Evolutionary conservation across 2,329 filamentous ascomycete genomes (phyloP).

Genomic region (Diplodia scrobiculata): DNA sequence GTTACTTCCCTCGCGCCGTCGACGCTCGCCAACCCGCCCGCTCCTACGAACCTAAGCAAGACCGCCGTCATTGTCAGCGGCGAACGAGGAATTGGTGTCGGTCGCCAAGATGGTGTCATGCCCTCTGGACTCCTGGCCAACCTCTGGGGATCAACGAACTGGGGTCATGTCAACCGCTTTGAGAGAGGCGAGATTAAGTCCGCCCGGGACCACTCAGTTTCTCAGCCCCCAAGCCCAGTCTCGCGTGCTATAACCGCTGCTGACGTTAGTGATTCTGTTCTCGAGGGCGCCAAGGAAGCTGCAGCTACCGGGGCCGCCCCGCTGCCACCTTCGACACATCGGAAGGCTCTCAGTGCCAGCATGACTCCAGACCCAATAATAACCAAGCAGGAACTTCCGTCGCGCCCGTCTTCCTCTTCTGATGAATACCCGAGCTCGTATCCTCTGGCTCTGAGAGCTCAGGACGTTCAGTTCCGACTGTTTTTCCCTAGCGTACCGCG

Average conservation of each 20-base stretch:
- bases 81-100: slow-evolving; percentile 68
- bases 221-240: slow-evolving; percentile 43
- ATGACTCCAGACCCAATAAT: slow-evolving; percentile 12
- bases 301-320: slow-evolving; percentile 5
- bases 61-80: slow-evolving; percentile 78
- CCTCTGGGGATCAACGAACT: slow-evolving; percentile 86
- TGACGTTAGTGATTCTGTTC: slow-evolving; percentile 21
- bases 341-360: slow-evolving; percentile 56
- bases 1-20: slow-evolving; percentile 73
- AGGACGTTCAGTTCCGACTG: slow-evolving; percentile 90
- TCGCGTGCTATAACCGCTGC: slow-evolving; percentile 30
- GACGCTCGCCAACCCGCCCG: slow-evolving; percentile 80
- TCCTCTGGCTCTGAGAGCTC: slow-evolving; percentile 76
- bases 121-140: slow-evolving; percentile 89
- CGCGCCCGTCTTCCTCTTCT: slow-evolving; percentile 36
- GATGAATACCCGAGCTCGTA: slow-evolving; percentile 74
- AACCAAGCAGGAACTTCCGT: slow-evolving; percentile 19
- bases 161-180: slow-evolving; percentile 68
- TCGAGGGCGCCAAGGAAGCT: slow-evolving; percentile 1
- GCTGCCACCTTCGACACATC: slow-evolving; percentile 45
- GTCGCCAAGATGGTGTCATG: slow-evolving; percentile 66
- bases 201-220: slow-evolving; percentile 36
- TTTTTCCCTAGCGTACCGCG: slow-evolving; percentile 79
- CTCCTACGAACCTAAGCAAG: slow-evolving; percentile 82
- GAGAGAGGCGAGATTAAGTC: slow-evolving; percentile 56